Base-by-base conservation (phyloP, 495 filamentous ascomycete genomes). In the Podospora pseudopauciseta region DNA sequence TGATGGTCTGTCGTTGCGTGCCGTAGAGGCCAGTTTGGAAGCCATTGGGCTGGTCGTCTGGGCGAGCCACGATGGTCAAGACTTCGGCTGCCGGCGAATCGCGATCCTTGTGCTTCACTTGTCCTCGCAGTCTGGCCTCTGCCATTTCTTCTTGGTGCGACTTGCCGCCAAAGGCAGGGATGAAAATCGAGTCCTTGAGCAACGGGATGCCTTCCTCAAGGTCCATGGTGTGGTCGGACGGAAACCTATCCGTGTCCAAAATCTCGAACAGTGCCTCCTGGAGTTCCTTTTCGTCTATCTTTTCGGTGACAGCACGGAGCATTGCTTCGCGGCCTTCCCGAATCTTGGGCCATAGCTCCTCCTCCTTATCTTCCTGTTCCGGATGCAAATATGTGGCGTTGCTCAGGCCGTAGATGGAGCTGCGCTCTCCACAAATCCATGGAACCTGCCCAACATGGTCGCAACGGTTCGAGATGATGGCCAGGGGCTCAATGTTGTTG, bases 1-100 rank as follows among this genome's bases (percentile, higher is more conserved):
- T 80, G 15, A 98, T 81, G 0, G 92, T 96, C 82, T 99, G 94
- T 70, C 92, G 88, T 76, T 96, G 92, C 1, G 95, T 99, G n/a
- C 95, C 95, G 79, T 99, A 98, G 16, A 86, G 77, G 13, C 89
- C 88, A 19, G 82, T 84, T 73, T 84, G 81, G 57, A 82, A 82
- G 26, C 81, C 80, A 16, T 75, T 73, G 20, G 68, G 70, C 5
- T 74, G 71, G 15, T 71, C 67, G 65, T 76, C 75, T 16, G 77
- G 76, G 34, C 74, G 63, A 28, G 77, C 74, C 62, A 69, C 75
- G 20, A 70, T 68, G 44, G 73, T 72, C 60, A 79, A 67, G 63
- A 58, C 67, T 68, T 70, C 70, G 58, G 64, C 71, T 7, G 64
- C 66, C 6, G 60, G 54, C 2, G 58, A 27, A 56, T 70, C 65